Evolutionary conservation across 2,329 filamentous ascomycete species (phyloP), one percentile per base, ranked within the genome.

Genomic region (Myriosclerotinia duriaeana): DNA sequence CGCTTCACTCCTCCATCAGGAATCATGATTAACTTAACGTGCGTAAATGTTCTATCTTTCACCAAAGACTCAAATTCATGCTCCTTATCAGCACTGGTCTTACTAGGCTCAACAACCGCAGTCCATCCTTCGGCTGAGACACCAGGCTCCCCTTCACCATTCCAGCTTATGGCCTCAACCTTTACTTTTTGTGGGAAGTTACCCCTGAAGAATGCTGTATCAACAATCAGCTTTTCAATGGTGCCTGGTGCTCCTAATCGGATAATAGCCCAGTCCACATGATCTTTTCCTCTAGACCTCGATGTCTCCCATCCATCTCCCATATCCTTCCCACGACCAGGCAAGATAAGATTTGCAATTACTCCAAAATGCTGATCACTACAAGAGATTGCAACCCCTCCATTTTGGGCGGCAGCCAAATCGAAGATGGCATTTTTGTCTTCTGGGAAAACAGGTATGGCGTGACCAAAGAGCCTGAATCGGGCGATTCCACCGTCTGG

Each of bases 1-100:
- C 93, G 83, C 86, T 96, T 97, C 3, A 97, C 90, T 34, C 94
- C 93, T 44, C 94, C 93, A 78, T 98, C 93, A 0, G 94, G 94
- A 72, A 97, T 92, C 76, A 97, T 95, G 9, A 75, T 65, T 52
- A 98, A 82, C 84, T 96, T 97, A 30, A 93, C 87, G 79, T 95
- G 93, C 15, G 90, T 92, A 74, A 92, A 90, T 2, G 82, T 79
- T 75, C 81, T 83, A 48, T 86, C 85, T 71, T 83, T 80, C 22
- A 86, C 80, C 66, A 82, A 73, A 64, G 80, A 84, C 42, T 78
- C 80, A 75, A 89, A 91, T 69, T 85, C 83, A 76, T 92, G 89
- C 79, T 93, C 90, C 73, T 82, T 81, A 76, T 94, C 90, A 22
- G 91, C 88, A 1, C 87, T 87, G 67, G 87, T 89, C 78, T 87